These are phyloP conservation scores for Clitocybe nebularis DNA, from an alignment of 1,284 basidiomycete genomes.

Conservation along the genomic window DNA sequence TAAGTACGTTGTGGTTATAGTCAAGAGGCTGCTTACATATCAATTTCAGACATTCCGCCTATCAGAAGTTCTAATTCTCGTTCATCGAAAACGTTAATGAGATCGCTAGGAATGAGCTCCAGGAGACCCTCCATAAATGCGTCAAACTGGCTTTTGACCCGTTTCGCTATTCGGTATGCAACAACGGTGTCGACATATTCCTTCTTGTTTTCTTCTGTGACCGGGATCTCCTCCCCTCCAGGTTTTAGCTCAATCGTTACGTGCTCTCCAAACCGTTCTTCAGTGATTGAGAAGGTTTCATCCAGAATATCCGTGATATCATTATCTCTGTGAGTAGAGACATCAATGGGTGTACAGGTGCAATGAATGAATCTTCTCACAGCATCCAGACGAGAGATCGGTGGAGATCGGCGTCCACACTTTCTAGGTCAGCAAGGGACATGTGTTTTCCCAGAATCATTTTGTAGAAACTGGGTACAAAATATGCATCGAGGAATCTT, in stretches of 20 bases:
- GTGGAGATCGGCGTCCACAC: conserved; percentile 87
- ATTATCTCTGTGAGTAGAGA: conserved; percentile 88
- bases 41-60: conserved; percentile 98
- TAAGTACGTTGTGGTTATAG: background rate
- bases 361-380: no score
- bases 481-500: conserved; percentile 98
- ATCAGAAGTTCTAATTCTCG: conserved; percentile 95
- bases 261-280: conserved; percentile 97
- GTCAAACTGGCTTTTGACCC: conserved; percentile 94
- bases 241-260: conserved; percentile 92
- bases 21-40: conserved; percentile 58
- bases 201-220: conserved; percentile 98
- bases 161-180: conserved; percentile 89
- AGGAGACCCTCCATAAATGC: conserved; percentile 95
- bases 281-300: conserved; percentile 92
- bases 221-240: conserved; percentile 78
- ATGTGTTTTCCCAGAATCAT: conserved; percentile 93
- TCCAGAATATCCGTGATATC: conserved; percentile 94
- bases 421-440: conserved; percentile 82
- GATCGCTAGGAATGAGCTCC: conserved; percentile 92
- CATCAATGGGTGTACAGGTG: no score
- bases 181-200: conserved; percentile 96
- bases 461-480: conserved; percentile 99
- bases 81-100: conserved; percentile 98
- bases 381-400: conserved; percentile 97